Percentiles rank a stretch among this genome's conserved stretches.
phyloP scores from a whole-genome alignment of 192 early-diverging fungal genomes.

The Gonapodya prolifera region DNA sequence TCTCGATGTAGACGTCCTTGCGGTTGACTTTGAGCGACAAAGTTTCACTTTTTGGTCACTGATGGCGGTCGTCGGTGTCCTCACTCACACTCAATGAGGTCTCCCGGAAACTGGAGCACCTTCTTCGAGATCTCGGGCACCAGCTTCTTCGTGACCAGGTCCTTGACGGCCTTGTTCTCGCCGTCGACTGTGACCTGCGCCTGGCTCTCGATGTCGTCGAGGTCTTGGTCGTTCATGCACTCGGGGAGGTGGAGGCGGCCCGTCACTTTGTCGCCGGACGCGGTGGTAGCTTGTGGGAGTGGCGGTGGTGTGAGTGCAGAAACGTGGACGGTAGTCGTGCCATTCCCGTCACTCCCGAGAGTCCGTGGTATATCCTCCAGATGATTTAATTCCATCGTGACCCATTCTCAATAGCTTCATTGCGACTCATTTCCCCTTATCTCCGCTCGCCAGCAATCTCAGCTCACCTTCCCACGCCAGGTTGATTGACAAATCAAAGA shows the following conservation, averaged over 20 bases:
- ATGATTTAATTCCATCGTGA: too few relatives aligned
- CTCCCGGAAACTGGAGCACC: conserved; percentile 50
- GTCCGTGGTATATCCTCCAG: too few relatives aligned
- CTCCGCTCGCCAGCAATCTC: not conserved
- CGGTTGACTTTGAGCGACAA: conserved; percentile 37
- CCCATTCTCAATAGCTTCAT: too few relatives aligned
- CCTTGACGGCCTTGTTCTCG: conserved; percentile 40
- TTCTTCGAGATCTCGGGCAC: conserved; percentile 43
- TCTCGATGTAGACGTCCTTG: conserved; percentile 70
- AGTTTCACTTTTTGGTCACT: not conserved
- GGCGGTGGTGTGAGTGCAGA: too few relatives aligned
- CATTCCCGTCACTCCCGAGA: too few relatives aligned
- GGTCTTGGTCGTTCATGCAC: conserved; percentile 77
- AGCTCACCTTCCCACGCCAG: conserved; percentile 51
- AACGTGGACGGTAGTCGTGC: too few relatives aligned
- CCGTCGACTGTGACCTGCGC: conserved; percentile 53
- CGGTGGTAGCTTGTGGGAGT: conserved; percentile 24
- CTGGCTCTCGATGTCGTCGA: conserved; percentile 63
- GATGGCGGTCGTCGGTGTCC: not conserved
- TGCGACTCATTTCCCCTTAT: not conserved
- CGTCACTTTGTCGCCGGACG: conserved; percentile 43
- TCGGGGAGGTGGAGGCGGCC: conserved; percentile 81
- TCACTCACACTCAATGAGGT: conserved; percentile 49
- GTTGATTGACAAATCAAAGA: conserved; percentile 76
- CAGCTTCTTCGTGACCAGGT: conserved; percentile 56